These are phyloP conservation scores for Cercospora canescens DNA, from an alignment of 2,329 filamentous ascomycete genomes.

Conservation along the genomic window DNA sequence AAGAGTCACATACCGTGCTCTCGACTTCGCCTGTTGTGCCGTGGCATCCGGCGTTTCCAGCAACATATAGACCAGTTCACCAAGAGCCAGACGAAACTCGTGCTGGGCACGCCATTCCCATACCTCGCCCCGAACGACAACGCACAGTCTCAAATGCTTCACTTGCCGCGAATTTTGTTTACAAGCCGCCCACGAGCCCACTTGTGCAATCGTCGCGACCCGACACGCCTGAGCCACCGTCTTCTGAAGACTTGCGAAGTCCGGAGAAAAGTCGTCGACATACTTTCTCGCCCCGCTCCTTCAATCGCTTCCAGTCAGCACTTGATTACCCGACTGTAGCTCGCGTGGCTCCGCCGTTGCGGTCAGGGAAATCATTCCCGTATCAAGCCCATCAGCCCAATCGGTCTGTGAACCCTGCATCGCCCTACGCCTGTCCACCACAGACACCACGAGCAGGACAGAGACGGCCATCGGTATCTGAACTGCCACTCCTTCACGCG, in stretches of 20 bases:
- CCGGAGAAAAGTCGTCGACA: slow-evolving; percentile 63
- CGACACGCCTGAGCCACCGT: slow-evolving; percentile 35
- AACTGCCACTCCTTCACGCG: slow-evolving; percentile 82
- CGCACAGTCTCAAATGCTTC: slow-evolving; percentile 60
- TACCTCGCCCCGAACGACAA: slow-evolving; percentile 44
- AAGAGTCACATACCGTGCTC: slow-evolving; percentile 29
- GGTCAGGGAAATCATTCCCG: slow-evolving; percentile 62
- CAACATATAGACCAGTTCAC: slow-evolving; percentile 34
- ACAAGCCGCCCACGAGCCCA: slow-evolving; percentile 88
- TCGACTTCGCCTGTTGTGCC: slow-evolving; percentile 57
- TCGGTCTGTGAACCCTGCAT: slow-evolving; percentile 63
- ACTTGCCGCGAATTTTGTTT: slow-evolving; percentile 75
- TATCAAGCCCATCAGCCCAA: slow-evolving; percentile 80
- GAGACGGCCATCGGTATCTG: slow-evolving; percentile 70
- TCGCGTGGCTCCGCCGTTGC: slow-evolving; percentile 44
- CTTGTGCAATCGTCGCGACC: slow-evolving; percentile 63
- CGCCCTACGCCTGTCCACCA: slow-evolving; percentile 47
- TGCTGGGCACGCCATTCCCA: slow-evolving; percentile 18
- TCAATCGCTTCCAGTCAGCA: slow-evolving; percentile 52
- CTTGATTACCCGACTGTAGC: slow-evolving; percentile 34
- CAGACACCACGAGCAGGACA: slow-evolving; percentile 52
- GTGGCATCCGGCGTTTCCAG: slow-evolving; percentile 55
- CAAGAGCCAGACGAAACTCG: slow-evolving; percentile 11
- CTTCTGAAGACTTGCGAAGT: slow-evolving; percentile 41
- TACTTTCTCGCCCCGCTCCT: slow-evolving; percentile 66